Conservation (phyloP, 139 green algal species). For the Auxenochlorella pyrenoidosa region DNA sequence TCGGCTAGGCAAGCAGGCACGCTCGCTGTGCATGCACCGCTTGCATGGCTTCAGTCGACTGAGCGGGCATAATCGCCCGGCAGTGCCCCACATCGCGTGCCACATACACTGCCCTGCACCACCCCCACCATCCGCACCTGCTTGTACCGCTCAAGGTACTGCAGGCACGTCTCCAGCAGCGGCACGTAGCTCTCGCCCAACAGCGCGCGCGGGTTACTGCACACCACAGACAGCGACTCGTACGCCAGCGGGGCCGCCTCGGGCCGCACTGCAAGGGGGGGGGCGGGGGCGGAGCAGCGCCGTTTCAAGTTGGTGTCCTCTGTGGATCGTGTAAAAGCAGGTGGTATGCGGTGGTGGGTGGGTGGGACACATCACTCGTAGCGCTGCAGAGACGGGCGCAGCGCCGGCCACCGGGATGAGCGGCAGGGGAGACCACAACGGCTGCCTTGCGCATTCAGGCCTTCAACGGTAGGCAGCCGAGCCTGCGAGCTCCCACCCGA, state of each 20-base stretch:
- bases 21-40: too few relatives aligned
- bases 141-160: slow-evolving; percentile 68
- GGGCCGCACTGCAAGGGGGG: slow-evolving; percentile 35
- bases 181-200: slow-evolving; percentile 34
- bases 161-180: slow-evolving; percentile 52
- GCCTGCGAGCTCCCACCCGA: not conserved
- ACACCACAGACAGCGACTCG: slow-evolving; percentile 47
- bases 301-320: too few relatives aligned
- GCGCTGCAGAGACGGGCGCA: too few relatives aligned
- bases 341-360: too few relatives aligned
- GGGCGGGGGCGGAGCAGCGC: not conserved
- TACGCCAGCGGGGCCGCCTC: slow-evolving; percentile 44
- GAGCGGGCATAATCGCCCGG: too few relatives aligned
- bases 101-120: too few relatives aligned
- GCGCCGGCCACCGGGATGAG: not conserved
- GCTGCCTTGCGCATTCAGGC: not conserved
- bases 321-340: too few relatives aligned
- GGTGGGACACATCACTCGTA: too few relatives aligned
- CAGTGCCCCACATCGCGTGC: too few relatives aligned
- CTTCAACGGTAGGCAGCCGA: not conserved
- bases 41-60: too few relatives aligned
- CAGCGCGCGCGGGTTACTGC: slow-evolving; percentile 25
- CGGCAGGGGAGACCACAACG: not conserved
- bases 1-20: too few relatives aligned
- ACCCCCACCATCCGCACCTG: too few relatives aligned